A percentile compares a stretch with the other conserved stretches of the same genome.
These are phyloP conservation scores for Combretum micranthum DNA, from an alignment of 345 rosid species.

Conservation along the genomic window DNA sequence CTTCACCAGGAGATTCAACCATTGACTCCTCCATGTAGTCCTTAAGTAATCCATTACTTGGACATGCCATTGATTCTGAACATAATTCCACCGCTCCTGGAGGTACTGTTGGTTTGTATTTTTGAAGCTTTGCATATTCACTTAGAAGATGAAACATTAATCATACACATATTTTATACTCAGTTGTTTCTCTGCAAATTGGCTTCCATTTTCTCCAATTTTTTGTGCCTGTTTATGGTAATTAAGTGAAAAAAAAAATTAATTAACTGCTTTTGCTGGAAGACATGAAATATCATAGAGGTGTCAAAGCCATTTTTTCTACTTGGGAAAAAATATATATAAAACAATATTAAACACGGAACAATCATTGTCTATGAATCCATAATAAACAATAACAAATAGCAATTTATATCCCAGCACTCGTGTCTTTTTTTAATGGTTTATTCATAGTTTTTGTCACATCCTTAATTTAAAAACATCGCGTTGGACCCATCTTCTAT, in stretches of 20 bases:
- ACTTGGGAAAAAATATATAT: too few relatives aligned
- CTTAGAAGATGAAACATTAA: slow-evolving; percentile 41
- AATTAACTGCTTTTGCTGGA: neutral
- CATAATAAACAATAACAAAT: too few relatives aligned
- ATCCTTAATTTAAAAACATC: too few relatives aligned
- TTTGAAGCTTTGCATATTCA: slow-evolving; percentile 35
- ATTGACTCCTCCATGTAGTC: slow-evolving; percentile 32
- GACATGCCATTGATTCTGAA: slow-evolving; percentile 40
- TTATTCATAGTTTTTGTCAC: too few relatives aligned
- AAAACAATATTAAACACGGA: too few relatives aligned
- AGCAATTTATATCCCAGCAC: too few relatives aligned
- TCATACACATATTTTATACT: slow-evolving; percentile 40
- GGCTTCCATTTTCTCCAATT: slow-evolving; percentile 32
- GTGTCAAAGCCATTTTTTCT: too few relatives aligned
- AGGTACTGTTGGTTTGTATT: slow-evolving; percentile 27
- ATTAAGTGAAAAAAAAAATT: neutral
- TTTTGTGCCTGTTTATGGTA: slow-evolving; percentile 19
- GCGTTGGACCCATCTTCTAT: too few relatives aligned
- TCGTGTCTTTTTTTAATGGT: too few relatives aligned
- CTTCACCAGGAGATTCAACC: slow-evolving; percentile 28
- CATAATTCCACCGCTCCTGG: slow-evolving; percentile 34
- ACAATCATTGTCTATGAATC: too few relatives aligned
- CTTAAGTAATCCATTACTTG: slow-evolving; percentile 17
- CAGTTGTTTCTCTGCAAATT: slow-evolving; percentile 22
- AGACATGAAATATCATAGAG: neutral